Base-by-base conservation (phyloP, 371 early-diverging fungal genomes). In the Mucor ambiguus region DNA sequence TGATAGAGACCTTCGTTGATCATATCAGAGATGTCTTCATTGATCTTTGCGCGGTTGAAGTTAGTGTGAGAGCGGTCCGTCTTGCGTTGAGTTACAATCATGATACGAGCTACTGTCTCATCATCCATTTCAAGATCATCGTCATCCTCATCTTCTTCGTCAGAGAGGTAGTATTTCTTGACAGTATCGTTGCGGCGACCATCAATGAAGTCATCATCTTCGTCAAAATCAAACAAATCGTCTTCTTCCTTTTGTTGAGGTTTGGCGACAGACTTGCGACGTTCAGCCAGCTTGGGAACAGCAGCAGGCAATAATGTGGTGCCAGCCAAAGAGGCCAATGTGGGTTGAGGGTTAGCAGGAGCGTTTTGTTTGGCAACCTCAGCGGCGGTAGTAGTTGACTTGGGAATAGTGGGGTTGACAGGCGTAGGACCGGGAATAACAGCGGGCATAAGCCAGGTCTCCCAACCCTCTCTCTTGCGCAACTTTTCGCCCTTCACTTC, bases 1-100 rank as follows among this genome's bases (percentile, higher is more conserved):
- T 92, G 87, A 74, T 92, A 92, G 33, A 97, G 83, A 5, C 96
- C 98, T 74, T 97, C 97, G 74, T 92, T 97, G 80, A 97, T 97
- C 80, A 95, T 94, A 32, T 96, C 94, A 35, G 88, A 85, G 60
- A 96, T 86, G 35, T 97, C 98, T 58, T 92, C 93, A 64, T 93
- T 91, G 83, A 90, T 88, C 35, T 90, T 85, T 72, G 91, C 87
- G 68, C 97, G 91, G 70, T 94, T 93, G 71, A 84, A 92, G 28
- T 88, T 84, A 48, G 85, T 79, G 64, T 92, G 92, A 2, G 89
- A 77, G 58, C 88, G 85, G 60, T 93, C 94, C 62, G 84, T 82
- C 46, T 89, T 89, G 64, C 90, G 90, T 76, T 93, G 95, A 33
- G 96, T 95, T 56, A 97, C 96, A 81, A 97, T 95, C 81, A 97